Conservation (phyloP, 345 rosid genomes). For the Rhodamnia argentea region DNA sequence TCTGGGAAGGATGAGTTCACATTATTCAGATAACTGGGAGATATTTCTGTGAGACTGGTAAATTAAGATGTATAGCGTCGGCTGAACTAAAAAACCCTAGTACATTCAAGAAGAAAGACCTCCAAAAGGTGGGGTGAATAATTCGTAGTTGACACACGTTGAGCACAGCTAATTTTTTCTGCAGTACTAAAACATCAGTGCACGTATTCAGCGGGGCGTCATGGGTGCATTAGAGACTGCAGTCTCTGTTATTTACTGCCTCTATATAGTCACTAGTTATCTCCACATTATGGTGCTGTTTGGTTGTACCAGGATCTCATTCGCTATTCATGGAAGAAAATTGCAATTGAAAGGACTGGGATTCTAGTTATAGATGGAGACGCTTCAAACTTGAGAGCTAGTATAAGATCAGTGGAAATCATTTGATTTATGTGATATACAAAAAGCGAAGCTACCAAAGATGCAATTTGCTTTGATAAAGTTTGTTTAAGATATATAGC, state of each 20-base stretch:
- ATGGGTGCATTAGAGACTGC: not conserved
- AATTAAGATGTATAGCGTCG: not conserved
- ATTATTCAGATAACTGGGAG: not conserved
- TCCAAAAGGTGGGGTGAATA: not conserved
- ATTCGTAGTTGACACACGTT: not conserved
- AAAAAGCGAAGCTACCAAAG: not conserved
- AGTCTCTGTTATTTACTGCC: not conserved
- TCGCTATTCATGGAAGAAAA: not conserved
- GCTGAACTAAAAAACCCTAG: not conserved
- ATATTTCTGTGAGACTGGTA: not conserved
- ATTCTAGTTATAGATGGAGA: not conserved
- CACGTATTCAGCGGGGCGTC: not conserved
- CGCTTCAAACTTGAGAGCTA: not conserved
- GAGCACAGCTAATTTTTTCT: not conserved
- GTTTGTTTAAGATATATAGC: not conserved
- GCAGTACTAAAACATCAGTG: not conserved
- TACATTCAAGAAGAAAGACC: not conserved
- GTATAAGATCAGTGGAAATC: not conserved
- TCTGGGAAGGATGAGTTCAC: not conserved
- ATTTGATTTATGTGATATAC: not conserved
- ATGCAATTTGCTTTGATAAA: not conserved
- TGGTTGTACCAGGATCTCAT: not conserved
- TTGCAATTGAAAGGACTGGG: not conserved
- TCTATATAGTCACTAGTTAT: not conserved
- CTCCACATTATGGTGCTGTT: not conserved